These are phyloP conservation scores for Nepenthes alata DNA, from an alignment of 179 eudicot genomes.

Conservation along the genomic window DNA sequence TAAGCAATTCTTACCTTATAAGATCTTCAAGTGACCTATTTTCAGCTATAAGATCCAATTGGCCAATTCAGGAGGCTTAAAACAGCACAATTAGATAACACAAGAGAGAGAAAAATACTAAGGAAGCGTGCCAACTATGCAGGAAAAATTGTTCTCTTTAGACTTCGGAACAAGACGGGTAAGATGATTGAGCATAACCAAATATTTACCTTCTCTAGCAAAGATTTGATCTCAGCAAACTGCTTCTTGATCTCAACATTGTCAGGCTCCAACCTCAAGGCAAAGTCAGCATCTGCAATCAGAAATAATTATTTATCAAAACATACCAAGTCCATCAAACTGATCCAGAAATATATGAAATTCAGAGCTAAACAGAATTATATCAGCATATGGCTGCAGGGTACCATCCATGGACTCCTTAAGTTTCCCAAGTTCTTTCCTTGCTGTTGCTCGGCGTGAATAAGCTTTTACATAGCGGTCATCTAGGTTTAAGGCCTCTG, in stretches of 20 bases:
- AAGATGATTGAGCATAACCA: neutral
- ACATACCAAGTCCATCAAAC: neutral
- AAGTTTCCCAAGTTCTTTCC: constrained; percentile 77
- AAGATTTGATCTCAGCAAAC: constrained; percentile 52
- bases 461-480: constrained; percentile 95
- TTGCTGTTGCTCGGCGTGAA: constrained; percentile 91
- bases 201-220: constrained; percentile 55
- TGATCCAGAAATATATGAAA: neutral
- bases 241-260: constrained; percentile 85
- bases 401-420: constrained; percentile 77
- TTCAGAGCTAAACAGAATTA: neutral
- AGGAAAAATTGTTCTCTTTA: no score
- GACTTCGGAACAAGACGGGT: no score
- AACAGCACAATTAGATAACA: no score
- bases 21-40: no score
- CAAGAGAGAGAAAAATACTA: no score
- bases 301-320: constrained; percentile 3
- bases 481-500: constrained; percentile 92
- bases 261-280: constrained; percentile 79
- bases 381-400: neutral
- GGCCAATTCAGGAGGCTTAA: no score
- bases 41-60: no score
- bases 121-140: no score
- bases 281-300: constrained; percentile 80
- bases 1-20: no score